Percentiles rank a stretch among this genome's conserved stretches.
These are phyloP conservation scores for Bauhinia variegata DNA, from an alignment of 306 rosid species.

Conservation along the genomic window DNA sequence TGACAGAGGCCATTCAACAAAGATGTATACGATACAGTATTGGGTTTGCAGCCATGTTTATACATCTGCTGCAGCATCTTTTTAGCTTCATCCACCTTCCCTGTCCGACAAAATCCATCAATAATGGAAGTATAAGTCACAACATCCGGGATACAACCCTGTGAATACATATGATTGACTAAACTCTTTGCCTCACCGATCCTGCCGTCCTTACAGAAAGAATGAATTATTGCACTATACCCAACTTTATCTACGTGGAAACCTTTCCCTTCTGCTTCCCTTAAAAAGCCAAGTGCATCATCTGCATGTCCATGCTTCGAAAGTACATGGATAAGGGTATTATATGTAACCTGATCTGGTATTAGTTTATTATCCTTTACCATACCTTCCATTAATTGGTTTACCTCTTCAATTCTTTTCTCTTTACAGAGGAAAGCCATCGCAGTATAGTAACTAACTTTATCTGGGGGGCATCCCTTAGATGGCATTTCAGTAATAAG, in stretches of 20 bases:
- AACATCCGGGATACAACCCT: slow-evolving; percentile 82
- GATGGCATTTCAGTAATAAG: slow-evolving; percentile 67
- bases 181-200: slow-evolving; percentile 68
- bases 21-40: slow-evolving; percentile 75
- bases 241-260: slow-evolving; percentile 78
- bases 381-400: slow-evolving; percentile 65
- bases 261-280: slow-evolving; percentile 76
- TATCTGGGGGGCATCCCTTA: slow-evolving; percentile 73
- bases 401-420: slow-evolving; percentile 63
- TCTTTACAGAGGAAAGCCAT: slow-evolving; percentile 76
- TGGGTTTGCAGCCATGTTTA: slow-evolving; percentile 83
- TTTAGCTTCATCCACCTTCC: slow-evolving; percentile 81
- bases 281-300: slow-evolving; percentile 67
- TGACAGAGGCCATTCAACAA: slow-evolving; percentile 82
- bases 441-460: slow-evolving; percentile 82
- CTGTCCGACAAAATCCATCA: slow-evolving; percentile 72
- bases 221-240: slow-evolving; percentile 78
- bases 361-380: slow-evolving; percentile 49
- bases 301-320: slow-evolving; percentile 77
- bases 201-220: slow-evolving; percentile 70
- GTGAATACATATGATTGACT: slow-evolving; percentile 67
- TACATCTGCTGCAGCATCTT: slow-evolving; percentile 84
- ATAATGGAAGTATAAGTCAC: slow-evolving; percentile 80
- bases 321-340: slow-evolving; percentile 68
- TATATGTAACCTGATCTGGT: slow-evolving; percentile 83